Evolutionary conservation across 2,329 filamentous ascomycete species (phyloP).

Genomic region (Polytolypa hystricis): DNA sequence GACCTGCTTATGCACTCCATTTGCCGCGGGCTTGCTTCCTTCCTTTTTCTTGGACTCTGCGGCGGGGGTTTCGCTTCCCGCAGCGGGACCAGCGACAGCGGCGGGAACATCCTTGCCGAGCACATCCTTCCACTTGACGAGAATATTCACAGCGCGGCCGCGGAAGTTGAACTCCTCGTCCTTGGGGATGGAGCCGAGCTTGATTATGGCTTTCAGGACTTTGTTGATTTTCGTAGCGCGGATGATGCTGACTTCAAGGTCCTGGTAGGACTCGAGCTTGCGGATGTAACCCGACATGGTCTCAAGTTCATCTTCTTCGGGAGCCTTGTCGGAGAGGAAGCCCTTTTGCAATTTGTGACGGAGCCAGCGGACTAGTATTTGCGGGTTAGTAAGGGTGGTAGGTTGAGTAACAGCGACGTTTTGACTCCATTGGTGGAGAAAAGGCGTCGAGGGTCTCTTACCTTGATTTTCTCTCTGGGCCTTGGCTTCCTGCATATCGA

Average conservation of each 20-base stretch:
- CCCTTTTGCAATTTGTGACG: constrained; percentile 93
- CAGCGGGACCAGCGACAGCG: constrained; percentile 21
- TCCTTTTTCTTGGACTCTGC: constrained; percentile 13
- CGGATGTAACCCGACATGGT: constrained; percentile 37
- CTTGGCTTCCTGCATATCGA: constrained; percentile 44
- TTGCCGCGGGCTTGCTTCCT: constrained; percentile 35
- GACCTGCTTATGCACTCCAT: constrained; percentile 28
- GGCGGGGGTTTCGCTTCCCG: constrained; percentile 13
- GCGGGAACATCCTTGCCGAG: constrained; percentile 50
- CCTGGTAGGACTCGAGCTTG: constrained; percentile 68
- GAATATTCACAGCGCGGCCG: constrained; percentile 62
- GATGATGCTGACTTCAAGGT: constrained; percentile 83
- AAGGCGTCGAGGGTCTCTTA: constrained; percentile 24
- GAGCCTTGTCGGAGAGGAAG: constrained; percentile 73
- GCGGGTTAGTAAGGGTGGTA: constrained; percentile 5
- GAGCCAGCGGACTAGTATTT: constrained; percentile 88
- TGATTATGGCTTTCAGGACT: constrained; percentile 87
- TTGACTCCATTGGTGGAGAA: too few relatives aligned
- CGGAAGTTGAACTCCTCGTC: constrained; percentile 89
- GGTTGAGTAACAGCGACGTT: background rate
- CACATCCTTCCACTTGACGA: constrained; percentile 83
- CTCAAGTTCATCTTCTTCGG: constrained; percentile 59
- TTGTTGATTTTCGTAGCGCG: constrained; percentile 95
- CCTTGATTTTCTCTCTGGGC: constrained; percentile 49
- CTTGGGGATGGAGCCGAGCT: constrained; percentile 71